phyloP scores from a whole-genome alignment of 208 protist species.

The Leishmania amazonensis region DNA sequence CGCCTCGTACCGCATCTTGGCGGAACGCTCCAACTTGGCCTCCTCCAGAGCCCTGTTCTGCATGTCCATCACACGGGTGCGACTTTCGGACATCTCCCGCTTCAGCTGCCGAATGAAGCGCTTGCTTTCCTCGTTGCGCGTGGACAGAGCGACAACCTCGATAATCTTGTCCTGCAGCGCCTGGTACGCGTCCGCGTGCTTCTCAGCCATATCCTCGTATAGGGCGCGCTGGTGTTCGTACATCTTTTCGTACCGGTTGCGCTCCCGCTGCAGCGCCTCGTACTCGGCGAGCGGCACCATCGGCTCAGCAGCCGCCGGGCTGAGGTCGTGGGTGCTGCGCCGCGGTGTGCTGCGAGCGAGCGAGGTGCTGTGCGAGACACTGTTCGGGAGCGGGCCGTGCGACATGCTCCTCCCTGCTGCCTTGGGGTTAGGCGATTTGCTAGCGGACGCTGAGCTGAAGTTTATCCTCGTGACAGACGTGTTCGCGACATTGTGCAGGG shows the following conservation, averaged over 20 bases:
- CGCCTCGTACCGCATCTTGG: slow-evolving; percentile 57
- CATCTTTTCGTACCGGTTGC: slow-evolving; percentile 86
- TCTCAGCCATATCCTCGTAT: slow-evolving; percentile 84
- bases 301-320: slow-evolving; percentile 31
- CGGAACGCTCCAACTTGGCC: slow-evolving; percentile 47
- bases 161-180: slow-evolving; percentile 87
- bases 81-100: slow-evolving; percentile 83
- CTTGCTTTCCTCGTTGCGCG: slow-evolving; percentile 89
- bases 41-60: slow-evolving; percentile 81
- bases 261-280: slow-evolving; percentile 68
- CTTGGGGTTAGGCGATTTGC: slow-evolving; percentile 64
- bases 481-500: slow-evolving; percentile 54
- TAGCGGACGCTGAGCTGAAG: slow-evolving; percentile 24
- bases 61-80: slow-evolving; percentile 79
- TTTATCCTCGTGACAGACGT: slow-evolving; percentile 23
- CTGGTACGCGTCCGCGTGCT: slow-evolving; percentile 71
- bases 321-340: slow-evolving; percentile 16
- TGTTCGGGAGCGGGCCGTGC: slow-evolving; percentile 7
- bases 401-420: slow-evolving; percentile 26
- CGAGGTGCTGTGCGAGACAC: slow-evolving; percentile 32
- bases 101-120: slow-evolving; percentile 91
- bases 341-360: slow-evolving; percentile 22
- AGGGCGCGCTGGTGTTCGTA: slow-evolving; percentile 87
- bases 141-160: slow-evolving; percentile 85
- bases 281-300: slow-evolving; percentile 59